phyloP scores from a whole-genome alignment of 257 asterid genomes.

The Solanum ahanhuiri region DNA sequence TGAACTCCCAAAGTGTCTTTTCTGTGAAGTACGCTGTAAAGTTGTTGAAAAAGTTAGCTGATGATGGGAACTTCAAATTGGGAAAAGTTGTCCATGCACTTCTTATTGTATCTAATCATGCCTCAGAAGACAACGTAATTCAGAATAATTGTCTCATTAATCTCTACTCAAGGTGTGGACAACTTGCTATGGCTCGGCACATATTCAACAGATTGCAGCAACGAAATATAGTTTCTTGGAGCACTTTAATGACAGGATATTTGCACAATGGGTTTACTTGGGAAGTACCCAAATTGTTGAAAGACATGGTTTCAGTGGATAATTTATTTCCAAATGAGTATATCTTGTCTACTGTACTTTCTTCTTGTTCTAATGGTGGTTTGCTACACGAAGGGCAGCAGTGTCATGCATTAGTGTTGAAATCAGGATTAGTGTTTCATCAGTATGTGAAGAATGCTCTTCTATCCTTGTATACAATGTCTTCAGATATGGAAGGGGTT shows the following conservation, averaged over 20 bases:
- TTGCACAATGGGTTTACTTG: constrained; percentile 33
- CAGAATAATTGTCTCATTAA: constrained; percentile 51
- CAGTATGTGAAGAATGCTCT: constrained; percentile 66
- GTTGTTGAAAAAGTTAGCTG: constrained; percentile 50
- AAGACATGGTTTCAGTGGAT: constrained; percentile 36
- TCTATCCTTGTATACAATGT: constrained; percentile 43
- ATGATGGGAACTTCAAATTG: constrained; percentile 30
- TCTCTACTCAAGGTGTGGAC: constrained; percentile 51
- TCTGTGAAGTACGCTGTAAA: constrained; percentile 4
- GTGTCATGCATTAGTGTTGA: constrained; percentile 65
- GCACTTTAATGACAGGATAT: constrained; percentile 64
- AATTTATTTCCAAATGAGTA: constrained; percentile 46
- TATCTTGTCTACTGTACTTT: constrained; percentile 55
- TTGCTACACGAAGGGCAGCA: constrained; percentile 56
- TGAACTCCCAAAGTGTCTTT: background rate
- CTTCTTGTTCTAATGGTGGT: constrained; percentile 47
- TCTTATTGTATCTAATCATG: constrained; percentile 35
- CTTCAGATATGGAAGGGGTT: constrained; percentile 34
- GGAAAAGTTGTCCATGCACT: constrained; percentile 67
- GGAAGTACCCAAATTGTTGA: constrained; percentile 38
- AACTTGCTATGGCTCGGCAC: constrained; percentile 38
- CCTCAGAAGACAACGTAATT: constrained; percentile 35
- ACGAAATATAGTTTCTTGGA: constrained; percentile 66
- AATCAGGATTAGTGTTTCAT: constrained; percentile 56
- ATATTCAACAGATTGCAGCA: constrained; percentile 64